These are phyloP conservation scores for Debaryomyces hansenii DNA, from an alignment of 805 yeast genomes.

Conservation along the genomic window DNA sequence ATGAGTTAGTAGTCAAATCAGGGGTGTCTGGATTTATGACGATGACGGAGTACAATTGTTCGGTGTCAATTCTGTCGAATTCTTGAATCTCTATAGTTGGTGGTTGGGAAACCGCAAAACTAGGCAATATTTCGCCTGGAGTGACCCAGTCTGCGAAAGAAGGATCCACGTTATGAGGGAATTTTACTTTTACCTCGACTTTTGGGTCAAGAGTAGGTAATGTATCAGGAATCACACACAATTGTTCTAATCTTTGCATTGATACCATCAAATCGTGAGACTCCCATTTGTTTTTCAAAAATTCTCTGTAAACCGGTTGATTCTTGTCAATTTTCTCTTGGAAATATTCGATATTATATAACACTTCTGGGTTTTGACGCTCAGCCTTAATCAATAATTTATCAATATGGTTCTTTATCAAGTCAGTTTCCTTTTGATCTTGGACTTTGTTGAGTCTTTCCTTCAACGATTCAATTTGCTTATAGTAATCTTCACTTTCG, in stretches of 20 bases:
- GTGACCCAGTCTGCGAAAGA: slow-evolving; percentile 66
- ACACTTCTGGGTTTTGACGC: slow-evolving; percentile 78
- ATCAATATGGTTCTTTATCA: slow-evolving; percentile 16
- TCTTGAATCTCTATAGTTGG: slow-evolving; percentile 81
- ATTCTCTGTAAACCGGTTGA: slow-evolving; percentile 77
- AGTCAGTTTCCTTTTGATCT: slow-evolving; percentile 12
- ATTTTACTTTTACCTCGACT: slow-evolving; percentile 72
- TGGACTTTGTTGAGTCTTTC: slow-evolving; percentile 19
- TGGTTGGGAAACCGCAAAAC: slow-evolving; percentile 68
- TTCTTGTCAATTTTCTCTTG: slow-evolving; percentile 57
- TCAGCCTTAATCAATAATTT: slow-evolving; percentile 61
- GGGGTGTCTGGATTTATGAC: slow-evolving; percentile 93
- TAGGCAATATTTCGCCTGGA: slow-evolving; percentile 76
- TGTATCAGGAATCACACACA: slow-evolving; percentile 89
- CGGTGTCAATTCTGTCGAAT: slow-evolving; percentile 49
- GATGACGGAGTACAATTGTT: slow-evolving; percentile 69
- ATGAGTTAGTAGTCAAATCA: slow-evolving; percentile 66
- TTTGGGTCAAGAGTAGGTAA: slow-evolving; percentile 83
- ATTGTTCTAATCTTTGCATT: slow-evolving; percentile 89
- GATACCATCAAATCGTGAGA: slow-evolving; percentile 66
- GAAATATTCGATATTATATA: slow-evolving; percentile 57
- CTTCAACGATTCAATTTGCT: slow-evolving; percentile 36
- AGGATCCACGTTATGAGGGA: slow-evolving; percentile 60
- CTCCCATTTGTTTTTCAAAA: slow-evolving; percentile 73
- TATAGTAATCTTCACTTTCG: slow-evolving; percentile 44